phyloP scores from a whole-genome alignment of 2,329 filamentous ascomycete species.

The Xylaria sp. region DNA sequence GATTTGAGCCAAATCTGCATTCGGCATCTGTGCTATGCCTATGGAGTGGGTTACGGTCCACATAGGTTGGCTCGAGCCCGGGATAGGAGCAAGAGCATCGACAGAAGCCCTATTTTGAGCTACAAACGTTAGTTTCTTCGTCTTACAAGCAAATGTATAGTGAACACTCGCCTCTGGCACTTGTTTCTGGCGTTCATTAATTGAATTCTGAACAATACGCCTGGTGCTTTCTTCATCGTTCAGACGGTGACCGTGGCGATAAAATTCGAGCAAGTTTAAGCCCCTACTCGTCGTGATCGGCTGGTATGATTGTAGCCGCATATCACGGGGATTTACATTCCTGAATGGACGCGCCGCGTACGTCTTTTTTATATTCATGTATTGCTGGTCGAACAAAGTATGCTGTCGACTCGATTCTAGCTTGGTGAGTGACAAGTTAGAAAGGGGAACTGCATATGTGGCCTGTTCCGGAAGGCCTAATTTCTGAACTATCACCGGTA shows the following conservation, averaged over 20 bases:
- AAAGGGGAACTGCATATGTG: background rate
- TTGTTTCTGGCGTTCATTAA: background rate
- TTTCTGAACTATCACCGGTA: conserved; percentile 24
- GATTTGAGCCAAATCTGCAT: conserved; percentile 30
- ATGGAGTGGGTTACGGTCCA: conserved; percentile 29
- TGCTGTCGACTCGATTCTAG: background rate
- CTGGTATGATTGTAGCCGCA: background rate
- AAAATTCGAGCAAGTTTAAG: background rate
- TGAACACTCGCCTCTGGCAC: background rate
- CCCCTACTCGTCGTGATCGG: background rate
- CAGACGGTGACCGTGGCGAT: background rate
- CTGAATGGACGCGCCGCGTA: background rate
- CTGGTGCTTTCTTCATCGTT: conserved; percentile 1
- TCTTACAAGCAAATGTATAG: background rate
- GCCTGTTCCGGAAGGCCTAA: conserved; percentile 18
- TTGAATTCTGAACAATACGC: background rate
- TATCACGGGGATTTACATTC: background rate
- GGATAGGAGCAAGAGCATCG: conserved; percentile 30
- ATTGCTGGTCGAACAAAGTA: conserved; percentile 5
- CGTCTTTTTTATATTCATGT: background rate
- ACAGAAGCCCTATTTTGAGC: conserved; percentile 19
- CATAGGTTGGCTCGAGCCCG: conserved; percentile 30
- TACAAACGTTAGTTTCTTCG: conserved; percentile 5
- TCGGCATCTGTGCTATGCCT: conserved; percentile 31
- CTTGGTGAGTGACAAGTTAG: conserved; percentile 4